Evolutionary conservation across 768 basidiomycete genomes (phyloP).

Genomic region (Lactarius hengduanensis): DNA sequence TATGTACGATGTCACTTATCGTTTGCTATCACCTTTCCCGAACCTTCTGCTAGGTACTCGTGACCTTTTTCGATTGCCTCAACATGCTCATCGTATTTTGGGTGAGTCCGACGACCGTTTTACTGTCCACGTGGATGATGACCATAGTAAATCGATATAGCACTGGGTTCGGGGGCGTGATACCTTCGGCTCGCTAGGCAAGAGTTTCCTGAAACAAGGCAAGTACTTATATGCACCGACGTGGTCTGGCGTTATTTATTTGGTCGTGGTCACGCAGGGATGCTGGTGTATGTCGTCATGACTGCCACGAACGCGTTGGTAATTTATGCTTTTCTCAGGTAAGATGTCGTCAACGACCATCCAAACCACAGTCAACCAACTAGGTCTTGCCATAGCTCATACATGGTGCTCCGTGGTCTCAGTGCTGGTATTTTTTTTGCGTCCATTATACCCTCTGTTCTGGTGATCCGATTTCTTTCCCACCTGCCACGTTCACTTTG

Average conservation of each 20-base stretch:
- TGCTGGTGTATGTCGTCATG: conserved; percentile 26
- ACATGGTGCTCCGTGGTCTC: not conserved
- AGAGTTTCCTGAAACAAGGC: conserved; percentile 27
- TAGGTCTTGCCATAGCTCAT: conserved; percentile 3
- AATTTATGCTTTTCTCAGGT: conserved; percentile 23
- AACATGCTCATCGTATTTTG: conserved; percentile 18
- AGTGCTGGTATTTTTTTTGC: conserved; percentile 11
- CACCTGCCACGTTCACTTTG: not conserved
- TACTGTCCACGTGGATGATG: not conserved
- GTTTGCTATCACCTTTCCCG: not conserved
- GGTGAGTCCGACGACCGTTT: not conserved
- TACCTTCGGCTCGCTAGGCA: conserved; percentile 19
- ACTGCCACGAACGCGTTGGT: conserved; percentile 23
- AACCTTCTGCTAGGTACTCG: conserved; percentile 3
- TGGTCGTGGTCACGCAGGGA: conserved; percentile 15
- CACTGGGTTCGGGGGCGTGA: conserved; percentile 19
- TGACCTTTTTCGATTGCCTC: conserved; percentile 18
- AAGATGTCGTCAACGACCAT: not conserved
- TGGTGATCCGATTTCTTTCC: conserved; percentile 14
- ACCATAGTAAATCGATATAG: not conserved
- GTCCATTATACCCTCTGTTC: conserved; percentile 20
- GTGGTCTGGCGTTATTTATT: not conserved
- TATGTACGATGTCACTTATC: conserved; percentile 6
- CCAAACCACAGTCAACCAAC: not conserved
- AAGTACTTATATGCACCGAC: conserved; percentile 5